These are phyloP conservation scores for Tetrastigma voinierianum DNA, from an alignment of 164 flowering plant genomes.

Conservation along the genomic window DNA sequence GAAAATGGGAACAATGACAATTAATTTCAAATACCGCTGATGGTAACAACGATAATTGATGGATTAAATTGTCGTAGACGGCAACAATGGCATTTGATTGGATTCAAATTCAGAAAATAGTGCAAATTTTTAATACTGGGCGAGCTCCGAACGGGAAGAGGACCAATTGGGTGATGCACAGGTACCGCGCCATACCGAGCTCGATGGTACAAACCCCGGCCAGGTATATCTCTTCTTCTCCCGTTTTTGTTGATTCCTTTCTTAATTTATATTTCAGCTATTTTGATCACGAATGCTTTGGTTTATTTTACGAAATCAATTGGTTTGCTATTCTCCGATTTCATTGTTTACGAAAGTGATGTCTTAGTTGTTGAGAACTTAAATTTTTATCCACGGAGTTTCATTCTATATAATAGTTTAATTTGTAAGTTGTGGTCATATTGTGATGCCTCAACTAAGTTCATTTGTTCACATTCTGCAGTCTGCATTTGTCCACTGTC, in stretches of 20 bases:
- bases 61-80: no score
- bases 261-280: no score
- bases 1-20: no score
- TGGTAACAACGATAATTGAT: no score
- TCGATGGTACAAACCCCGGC: constrained; percentile 57
- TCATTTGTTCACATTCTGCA: constrained; percentile 22
- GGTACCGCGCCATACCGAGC: constrained; percentile 58
- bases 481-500: constrained; percentile 71
- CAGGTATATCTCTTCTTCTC: constrained; percentile 39
- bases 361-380: no score
- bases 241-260: not conserved
- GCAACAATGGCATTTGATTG: no score
- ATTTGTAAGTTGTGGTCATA: not conserved
- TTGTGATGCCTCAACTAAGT: not conserved
- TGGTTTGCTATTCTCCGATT: no score
- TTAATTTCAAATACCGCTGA: no score
- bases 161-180: constrained; percentile 76
- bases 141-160: constrained; percentile 70
- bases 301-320: no score
- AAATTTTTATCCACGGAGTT: not conserved
- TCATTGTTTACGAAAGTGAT: no score
- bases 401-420: not conserved
- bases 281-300: no score
- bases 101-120: no score
- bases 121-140: constrained; percentile 66